phyloP scores from a whole-genome alignment of 192 early-diverging fungal species.

The Coemansia umbellata region DNA sequence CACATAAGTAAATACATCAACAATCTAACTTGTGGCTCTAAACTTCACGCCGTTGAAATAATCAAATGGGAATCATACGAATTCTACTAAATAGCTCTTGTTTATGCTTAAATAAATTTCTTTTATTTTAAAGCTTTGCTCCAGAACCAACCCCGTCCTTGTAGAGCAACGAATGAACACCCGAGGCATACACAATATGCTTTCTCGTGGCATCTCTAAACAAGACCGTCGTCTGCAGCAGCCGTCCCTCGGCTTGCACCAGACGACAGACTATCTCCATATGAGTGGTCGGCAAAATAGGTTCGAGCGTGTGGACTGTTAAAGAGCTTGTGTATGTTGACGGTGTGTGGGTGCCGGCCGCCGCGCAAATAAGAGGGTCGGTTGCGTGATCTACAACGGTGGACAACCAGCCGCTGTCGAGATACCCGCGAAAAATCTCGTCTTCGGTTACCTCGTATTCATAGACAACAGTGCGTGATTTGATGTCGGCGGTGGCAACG shows the following conservation, averaged over 20 bases:
- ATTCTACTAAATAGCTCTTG: too few species aligned
- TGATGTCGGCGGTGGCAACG: conserved; percentile 13
- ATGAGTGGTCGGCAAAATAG: conserved; percentile 4
- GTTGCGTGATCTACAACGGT: conserved; percentile 19
- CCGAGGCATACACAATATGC: conserved; percentile 14
- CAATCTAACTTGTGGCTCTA: too few species aligned
- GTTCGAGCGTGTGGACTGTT: conserved; percentile 19
- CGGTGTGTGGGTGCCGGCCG: background rate
- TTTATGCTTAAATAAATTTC: too few species aligned
- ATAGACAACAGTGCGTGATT: conserved; percentile 12
- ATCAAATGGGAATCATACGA: too few species aligned
- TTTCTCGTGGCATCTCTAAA: conserved; percentile 20
- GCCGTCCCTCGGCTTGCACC: conserved; percentile 14
- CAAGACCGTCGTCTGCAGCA: conserved; percentile 20
- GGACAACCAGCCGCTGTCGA: conserved; percentile 23
- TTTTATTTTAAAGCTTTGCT: background rate
- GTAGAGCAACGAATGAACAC: conserved; percentile 11
- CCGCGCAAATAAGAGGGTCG: conserved; percentile 7
- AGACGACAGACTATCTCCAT: conserved; percentile 25
- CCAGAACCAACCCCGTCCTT: conserved; percentile 5
- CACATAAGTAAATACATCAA: too few species aligned
- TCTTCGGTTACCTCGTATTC: conserved; percentile 27
- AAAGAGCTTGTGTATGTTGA: conserved; percentile 10
- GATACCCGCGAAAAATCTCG: conserved; percentile 22
- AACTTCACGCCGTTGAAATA: too few species aligned